Percentiles rank a stretch among this genome's conserved stretches.
These are phyloP conservation scores for Neopestalotiopsis sp. DNA, from an alignment of 2,329 filamentous ascomycete species.

Conservation along the genomic window DNA sequence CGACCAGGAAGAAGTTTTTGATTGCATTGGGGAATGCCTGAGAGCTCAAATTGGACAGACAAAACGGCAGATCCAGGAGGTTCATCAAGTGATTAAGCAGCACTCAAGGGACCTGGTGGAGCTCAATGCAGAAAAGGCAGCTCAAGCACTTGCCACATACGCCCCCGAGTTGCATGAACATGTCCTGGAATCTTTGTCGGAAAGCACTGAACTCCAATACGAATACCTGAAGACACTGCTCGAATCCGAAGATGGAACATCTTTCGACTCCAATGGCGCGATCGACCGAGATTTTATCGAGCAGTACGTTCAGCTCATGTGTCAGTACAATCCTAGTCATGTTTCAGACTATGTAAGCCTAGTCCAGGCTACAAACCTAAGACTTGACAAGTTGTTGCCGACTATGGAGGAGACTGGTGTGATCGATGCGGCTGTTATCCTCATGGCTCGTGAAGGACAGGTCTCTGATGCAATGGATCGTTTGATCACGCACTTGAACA, in stretches of 20 bases:
- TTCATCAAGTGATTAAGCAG: constrained; percentile 69
- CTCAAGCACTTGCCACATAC: constrained; percentile 66
- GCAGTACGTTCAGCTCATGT: constrained; percentile 89
- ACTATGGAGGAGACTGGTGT: constrained; percentile 89
- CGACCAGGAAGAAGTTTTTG: constrained; percentile 77
- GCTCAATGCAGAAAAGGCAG: constrained; percentile 70
- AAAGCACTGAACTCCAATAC: constrained; percentile 71
- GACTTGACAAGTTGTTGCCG: constrained; percentile 80
- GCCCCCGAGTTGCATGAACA: constrained; percentile 70
- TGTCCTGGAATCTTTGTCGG: constrained; percentile 66
- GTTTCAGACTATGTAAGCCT: constrained; percentile 85
- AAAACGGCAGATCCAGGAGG: constrained; percentile 74
- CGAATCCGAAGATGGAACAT: constrained; percentile 57
- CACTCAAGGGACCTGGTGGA: constrained; percentile 71
- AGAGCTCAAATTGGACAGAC: constrained; percentile 66
- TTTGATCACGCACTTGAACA: constrained; percentile 79
- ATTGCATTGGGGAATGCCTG: constrained; percentile 78
- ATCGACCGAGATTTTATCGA: constrained; percentile 72
- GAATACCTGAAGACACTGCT: constrained; percentile 79
- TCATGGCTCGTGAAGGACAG: constrained; percentile 89
- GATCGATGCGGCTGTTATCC: constrained; percentile 88
- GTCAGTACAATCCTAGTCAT: constrained; percentile 78
- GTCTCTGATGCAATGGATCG: constrained; percentile 83
- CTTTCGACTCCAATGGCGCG: constrained; percentile 37
- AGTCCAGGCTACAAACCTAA: constrained; percentile 78